phyloP scores from a whole-genome alignment of 2,329 filamentous ascomycete species.

The Fusarium devonianum region DNA sequence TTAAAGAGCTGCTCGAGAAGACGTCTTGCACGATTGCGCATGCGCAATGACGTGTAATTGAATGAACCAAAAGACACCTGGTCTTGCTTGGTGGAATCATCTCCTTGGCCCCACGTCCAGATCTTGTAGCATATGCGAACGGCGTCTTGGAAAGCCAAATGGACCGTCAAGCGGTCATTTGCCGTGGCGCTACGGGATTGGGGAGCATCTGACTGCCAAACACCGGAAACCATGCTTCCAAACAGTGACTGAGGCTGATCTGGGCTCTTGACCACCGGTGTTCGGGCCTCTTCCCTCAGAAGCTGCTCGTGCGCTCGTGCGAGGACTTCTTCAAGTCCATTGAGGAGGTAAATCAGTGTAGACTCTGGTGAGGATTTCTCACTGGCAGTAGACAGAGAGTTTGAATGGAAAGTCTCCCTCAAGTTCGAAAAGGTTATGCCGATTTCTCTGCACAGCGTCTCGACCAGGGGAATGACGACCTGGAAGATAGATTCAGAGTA shows the following conservation, averaged over 20 bases:
- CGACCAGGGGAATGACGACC: conserved; percentile 87
- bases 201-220: conserved; percentile 80
- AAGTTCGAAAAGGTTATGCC: conserved; percentile 74
- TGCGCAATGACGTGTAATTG: conserved; percentile 85
- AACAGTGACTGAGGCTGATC: conserved; percentile 89
- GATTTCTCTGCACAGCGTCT: conserved; percentile 85
- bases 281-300: conserved; percentile 75
- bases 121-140: conserved; percentile 91
- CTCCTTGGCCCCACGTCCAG: conserved; percentile 87
- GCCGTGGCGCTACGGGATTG: conserved; percentile 85
- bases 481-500: conserved; percentile 89
- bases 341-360: conserved; percentile 84
- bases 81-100: conserved; percentile 67
- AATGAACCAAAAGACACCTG: conserved; percentile 79
- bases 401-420: conserved; percentile 65
- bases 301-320: conserved; percentile 86
- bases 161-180: conserved; percentile 90
- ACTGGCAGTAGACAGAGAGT: conserved; percentile 23
- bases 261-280: conserved; percentile 74
- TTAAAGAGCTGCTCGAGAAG: conserved; percentile 92
- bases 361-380: conserved; percentile 64
- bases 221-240: conserved; percentile 90
- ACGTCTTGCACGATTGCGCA: conserved; percentile 87
- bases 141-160: conserved; percentile 96
- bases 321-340: conserved; percentile 89